Evolutionary conservation across 306 rosid genomes (phyloP).

Genomic region (Cucumis sativus): DNA sequence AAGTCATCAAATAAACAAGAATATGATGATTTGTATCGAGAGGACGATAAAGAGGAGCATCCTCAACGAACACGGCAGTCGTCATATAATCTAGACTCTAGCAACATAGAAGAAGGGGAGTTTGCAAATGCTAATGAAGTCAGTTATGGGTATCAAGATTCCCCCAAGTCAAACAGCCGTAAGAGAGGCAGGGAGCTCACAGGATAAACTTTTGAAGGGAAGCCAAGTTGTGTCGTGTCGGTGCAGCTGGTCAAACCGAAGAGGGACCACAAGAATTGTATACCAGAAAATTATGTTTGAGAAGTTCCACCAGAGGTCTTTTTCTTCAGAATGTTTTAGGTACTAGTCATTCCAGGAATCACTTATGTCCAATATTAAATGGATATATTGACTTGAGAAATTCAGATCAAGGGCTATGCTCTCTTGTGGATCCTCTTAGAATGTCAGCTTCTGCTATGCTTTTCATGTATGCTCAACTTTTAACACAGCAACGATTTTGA

Average conservation of each 20-base stretch:
- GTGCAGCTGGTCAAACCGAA: slow-evolving; percentile 27
- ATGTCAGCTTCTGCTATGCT: slow-evolving; percentile 2
- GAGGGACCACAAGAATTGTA: slow-evolving; percentile 34
- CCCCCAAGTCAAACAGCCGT: slow-evolving; percentile 51
- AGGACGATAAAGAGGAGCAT: slow-evolving; percentile 37
- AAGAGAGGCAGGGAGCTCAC: slow-evolving; percentile 77
- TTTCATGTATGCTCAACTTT: neutral
- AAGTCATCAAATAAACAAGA: slow-evolving; percentile 50
- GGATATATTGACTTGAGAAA: neutral
- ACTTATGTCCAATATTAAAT: neutral
- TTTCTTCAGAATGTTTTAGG: neutral
- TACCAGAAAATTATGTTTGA: slow-evolving; percentile 6
- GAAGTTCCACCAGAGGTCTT: neutral
- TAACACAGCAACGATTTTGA: neutral
- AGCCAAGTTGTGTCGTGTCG: slow-evolving; percentile 30
- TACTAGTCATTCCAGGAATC: neutral
- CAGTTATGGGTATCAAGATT: slow-evolving; percentile 23
- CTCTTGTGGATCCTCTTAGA: neutral
- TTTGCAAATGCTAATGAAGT: slow-evolving; percentile 32
- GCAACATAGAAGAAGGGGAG: slow-evolving; percentile 87
- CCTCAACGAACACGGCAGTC: slow-evolving; percentile 20
- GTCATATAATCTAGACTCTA: slow-evolving; percentile 30
- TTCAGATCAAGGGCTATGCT: neutral
- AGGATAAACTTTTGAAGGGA: slow-evolving; percentile 35
- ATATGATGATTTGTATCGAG: slow-evolving; percentile 31